Evolutionary conservation across 202 grass and related monocot genomes (phyloP).

Genomic region (Panicum hallii): DNA sequence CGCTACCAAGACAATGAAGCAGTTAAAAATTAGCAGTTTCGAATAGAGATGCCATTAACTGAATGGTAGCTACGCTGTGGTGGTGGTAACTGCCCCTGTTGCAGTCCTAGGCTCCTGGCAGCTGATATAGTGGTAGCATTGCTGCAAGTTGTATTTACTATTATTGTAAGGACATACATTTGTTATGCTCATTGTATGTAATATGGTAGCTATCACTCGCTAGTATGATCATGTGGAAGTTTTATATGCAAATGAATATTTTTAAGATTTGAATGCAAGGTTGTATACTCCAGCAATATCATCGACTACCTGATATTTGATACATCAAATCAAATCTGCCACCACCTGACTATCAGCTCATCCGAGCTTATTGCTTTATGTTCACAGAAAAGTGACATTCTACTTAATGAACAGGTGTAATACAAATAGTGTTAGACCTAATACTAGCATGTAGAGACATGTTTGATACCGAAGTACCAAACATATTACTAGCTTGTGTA

Average conservation of each 20-base stretch:
- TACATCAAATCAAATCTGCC: neutral
- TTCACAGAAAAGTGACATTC: neutral
- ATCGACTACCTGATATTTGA: neutral
- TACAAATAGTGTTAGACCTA: neutral
- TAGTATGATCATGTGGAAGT: neutral
- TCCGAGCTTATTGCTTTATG: neutral
- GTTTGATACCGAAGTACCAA: neutral
- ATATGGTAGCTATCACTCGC: neutral
- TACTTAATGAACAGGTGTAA: neutral
- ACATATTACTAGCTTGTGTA: neutral
- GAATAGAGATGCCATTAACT: neutral
- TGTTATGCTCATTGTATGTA: neutral
- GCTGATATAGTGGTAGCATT: neutral
- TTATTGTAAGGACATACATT: neutral
- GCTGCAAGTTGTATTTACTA: neutral
- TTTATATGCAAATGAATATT: neutral
- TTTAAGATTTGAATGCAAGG: neutral
- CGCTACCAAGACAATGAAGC: neutral
- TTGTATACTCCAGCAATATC: neutral
- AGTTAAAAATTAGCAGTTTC: neutral
- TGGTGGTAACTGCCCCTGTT: neutral
- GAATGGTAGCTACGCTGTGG: neutral
- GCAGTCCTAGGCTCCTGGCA: neutral
- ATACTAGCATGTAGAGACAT: neutral
- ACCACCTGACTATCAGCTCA: neutral